phyloP scores from a whole-genome alignment of 345 rosid genomes.

The Iberis pinnata region DNA sequence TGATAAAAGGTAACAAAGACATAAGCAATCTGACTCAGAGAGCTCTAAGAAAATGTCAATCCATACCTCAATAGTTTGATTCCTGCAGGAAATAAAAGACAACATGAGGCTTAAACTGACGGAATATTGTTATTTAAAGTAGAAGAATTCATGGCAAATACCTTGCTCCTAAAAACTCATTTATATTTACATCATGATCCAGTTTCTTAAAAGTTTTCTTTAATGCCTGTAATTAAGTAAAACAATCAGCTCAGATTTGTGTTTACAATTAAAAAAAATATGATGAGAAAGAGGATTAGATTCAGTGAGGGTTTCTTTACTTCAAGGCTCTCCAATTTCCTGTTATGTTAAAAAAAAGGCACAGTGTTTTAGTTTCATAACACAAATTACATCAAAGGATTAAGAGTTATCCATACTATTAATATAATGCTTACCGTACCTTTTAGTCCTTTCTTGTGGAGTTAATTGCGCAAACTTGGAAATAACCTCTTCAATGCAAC shows the following conservation, averaged over 20 bases:
- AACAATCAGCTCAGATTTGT: conserved; percentile 8
- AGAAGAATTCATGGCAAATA: conserved; percentile 26
- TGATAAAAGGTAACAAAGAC: conserved; percentile 20
- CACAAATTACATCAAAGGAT: conserved; percentile 12
- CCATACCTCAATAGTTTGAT: conserved; percentile 66
- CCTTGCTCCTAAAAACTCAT: conserved; percentile 76
- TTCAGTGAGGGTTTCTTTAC: conserved; percentile 39
- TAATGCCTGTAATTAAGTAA: conserved; percentile 49
- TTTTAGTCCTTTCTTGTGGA: conserved; percentile 87
- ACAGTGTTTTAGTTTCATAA: conserved; percentile 13
- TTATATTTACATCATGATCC: conserved; percentile 84
- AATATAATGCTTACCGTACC: conserved; percentile 40
- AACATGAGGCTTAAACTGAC: conserved; percentile 4
- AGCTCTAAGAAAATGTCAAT: conserved; percentile 1
- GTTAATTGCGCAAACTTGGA: conserved; percentile 67
- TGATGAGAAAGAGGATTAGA: conserved; percentile 6
- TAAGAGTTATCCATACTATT: not conserved
- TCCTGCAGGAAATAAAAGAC: conserved; percentile 40
- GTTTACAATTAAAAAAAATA: not conserved
- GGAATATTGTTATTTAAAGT: not conserved
- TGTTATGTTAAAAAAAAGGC: conserved; percentile 25
- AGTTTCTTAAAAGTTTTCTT: conserved; percentile 88
- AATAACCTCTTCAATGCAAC: conserved; percentile 70
- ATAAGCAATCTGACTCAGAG: conserved; percentile 14
- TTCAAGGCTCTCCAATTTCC: conserved; percentile 95